Evolutionary conservation across 1,284 basidiomycete species (phyloP).

Genomic region (Papiliotrema fonsecae): DNA sequence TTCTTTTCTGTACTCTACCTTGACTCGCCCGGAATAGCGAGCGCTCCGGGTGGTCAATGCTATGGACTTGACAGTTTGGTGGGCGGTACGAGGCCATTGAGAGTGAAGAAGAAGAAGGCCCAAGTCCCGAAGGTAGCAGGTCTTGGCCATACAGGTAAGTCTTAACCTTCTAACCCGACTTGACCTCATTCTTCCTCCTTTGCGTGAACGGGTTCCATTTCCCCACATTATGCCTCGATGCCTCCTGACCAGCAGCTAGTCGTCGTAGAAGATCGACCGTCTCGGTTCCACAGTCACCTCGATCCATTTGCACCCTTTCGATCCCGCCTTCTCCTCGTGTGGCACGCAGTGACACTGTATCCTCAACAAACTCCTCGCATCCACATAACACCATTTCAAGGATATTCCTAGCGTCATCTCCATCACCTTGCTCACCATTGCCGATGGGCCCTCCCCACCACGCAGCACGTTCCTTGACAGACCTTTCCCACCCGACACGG

Average conservation of each 20-base stretch:
- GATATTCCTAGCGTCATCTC: constrained; percentile 9
- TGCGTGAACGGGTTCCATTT: too few species aligned
- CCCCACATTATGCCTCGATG: too few species aligned
- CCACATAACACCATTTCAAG: constrained; percentile 16
- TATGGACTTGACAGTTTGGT: too few species aligned
- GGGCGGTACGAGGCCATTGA: constrained; percentile 23
- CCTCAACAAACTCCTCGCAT: constrained; percentile 2
- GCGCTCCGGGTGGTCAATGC: neutral
- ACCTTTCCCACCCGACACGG: too few species aligned
- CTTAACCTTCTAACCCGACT: too few species aligned
- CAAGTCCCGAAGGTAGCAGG: constrained; percentile 7
- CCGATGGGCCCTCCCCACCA: constrained; percentile 6
- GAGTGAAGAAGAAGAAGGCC: constrained; percentile 19
- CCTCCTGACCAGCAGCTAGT: too few species aligned
- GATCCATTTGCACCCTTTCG: too few species aligned
- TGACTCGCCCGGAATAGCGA: constrained; percentile 9
- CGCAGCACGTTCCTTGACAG: too few species aligned
- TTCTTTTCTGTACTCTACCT: constrained; percentile 18
- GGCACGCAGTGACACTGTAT: constrained; percentile 7
- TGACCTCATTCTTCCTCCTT: too few species aligned
- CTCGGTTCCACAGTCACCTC: too few species aligned
- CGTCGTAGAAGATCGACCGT: too few species aligned
- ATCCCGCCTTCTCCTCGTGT: too few species aligned
- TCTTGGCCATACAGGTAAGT: constrained; percentile 6
- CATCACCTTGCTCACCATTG: constrained; percentile 1